Conservation (phyloP, 805 yeast species). For the Saccharomycopsis vini region DNA sequence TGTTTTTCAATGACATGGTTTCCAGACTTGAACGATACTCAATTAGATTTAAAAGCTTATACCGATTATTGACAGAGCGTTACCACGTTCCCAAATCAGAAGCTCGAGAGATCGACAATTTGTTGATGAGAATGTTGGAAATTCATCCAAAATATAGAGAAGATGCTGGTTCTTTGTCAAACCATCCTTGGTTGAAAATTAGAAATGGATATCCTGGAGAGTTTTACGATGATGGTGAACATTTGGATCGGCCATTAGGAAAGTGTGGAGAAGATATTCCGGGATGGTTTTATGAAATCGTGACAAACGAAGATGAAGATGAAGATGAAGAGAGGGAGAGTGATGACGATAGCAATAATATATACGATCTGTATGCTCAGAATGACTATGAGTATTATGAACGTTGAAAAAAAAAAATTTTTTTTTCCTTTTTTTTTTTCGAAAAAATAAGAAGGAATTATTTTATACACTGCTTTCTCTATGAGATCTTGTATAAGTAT, state of each 20-base stretch:
- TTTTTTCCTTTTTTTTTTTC: no score
- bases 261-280: slow-evolving; percentile 23
- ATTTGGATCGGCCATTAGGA: slow-evolving; percentile 22
- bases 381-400: no score
- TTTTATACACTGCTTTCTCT: no score
- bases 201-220: not conserved
- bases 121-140: slow-evolving; percentile 41
- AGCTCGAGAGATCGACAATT: slow-evolving; percentile 29
- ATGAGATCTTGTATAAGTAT: no score
- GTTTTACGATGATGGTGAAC: slow-evolving; percentile 11
- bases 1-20: slow-evolving; percentile 11
- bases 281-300: slow-evolving; percentile 20
- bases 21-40: not conserved
- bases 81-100: slow-evolving; percentile 6
- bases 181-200: slow-evolving; percentile 33
- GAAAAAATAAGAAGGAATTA: no score
- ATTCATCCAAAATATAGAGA: slow-evolving; percentile 41
- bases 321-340: not conserved
- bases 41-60: slow-evolving; percentile 2
- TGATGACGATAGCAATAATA: not conserved
- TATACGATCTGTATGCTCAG: not conserved
- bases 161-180: slow-evolving; percentile 45
- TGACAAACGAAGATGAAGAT: slow-evolving; percentile 1
- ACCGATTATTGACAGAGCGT: slow-evolving; percentile 6
- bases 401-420: no score